Evolutionary conservation across 352 stramenopile species (phyloP), one percentile per base, ranked within the genome.

Genomic region (Bremia lactucae): DNA sequence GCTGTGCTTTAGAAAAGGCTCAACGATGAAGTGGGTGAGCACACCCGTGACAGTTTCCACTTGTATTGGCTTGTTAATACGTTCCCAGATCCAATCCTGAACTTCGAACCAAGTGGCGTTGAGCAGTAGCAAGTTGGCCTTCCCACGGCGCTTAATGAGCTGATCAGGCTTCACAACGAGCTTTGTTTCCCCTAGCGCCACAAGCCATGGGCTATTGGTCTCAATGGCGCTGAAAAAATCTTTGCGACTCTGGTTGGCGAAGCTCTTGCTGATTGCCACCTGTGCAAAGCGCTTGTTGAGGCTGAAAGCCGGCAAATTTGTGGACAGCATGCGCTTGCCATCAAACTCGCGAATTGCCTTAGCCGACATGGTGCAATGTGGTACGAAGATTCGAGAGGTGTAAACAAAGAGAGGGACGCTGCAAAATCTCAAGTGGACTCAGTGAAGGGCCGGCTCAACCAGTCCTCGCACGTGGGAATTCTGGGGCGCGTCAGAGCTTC

Each of bases 101-200:
- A 97, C 91, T 55, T 96, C 62, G 11, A 55, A 31, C 75, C 87
- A 98, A 33, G 72, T 84, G 20, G 95, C 83, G 58, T 98, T 97
- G 28, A 98, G 83, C 36, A 94, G 73, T 22, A 98, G 70, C 31
- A 98, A 68, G 52, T 96, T 96, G 36, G 72, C 83, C 68, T 98
- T 98, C 44, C 94, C 94, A 36, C 94, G 81, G 40, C 93, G 73
- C 73, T 98, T 98, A 68, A 98, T 98, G 29, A 98, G 74, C 76
- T 98, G 91, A 70, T 98, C 94, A 13, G 94, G 94, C 73, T 98
- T 98, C 42, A 97, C 93, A 38, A 98, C 94, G 25, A 98, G 77
- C 50, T 87, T 93, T 15, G 51, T 62, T 22, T 85, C 72, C 37
- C 61, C 59, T 14, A 86, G 70, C 26, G 54, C 51, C 16, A 66